Conservation (phyloP, 495 filamentous ascomycete genomes). For the Haplographium delicatum region DNA sequence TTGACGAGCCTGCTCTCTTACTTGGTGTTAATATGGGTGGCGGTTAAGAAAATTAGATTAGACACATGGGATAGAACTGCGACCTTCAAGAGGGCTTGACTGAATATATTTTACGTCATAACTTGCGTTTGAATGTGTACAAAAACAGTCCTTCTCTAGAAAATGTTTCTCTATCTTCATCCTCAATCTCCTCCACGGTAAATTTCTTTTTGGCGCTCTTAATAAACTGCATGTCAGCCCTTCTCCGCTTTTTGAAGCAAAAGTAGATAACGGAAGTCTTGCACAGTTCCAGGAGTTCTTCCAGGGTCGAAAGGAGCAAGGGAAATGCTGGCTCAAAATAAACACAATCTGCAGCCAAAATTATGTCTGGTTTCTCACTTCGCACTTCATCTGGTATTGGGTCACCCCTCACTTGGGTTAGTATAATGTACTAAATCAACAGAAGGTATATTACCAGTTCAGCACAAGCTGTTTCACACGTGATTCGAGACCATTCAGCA, state of each 20-base stretch:
- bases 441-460: conserved; percentile 59
- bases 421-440: neutral
- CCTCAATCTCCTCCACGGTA: conserved; percentile 54
- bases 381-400: conserved; percentile 42
- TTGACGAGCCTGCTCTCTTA: conserved; percentile 66
- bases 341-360: conserved; percentile 93
- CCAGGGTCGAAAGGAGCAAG: conserved; percentile 72
- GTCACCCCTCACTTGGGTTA: conserved; percentile 42
- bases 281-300: conserved; percentile 48
- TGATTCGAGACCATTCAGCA: conserved; percentile 63
- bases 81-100: conserved; percentile 4
- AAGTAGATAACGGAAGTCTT: conserved; percentile 73
- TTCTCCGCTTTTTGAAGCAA: conserved; percentile 86
- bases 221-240: conserved; percentile 68
- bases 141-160: conserved; percentile 3
- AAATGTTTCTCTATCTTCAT: conserved; percentile 54
- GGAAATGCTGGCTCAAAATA: conserved; percentile 97
- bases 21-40: conserved; percentile 40
- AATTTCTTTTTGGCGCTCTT: conserved; percentile 63
- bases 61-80: neutral
- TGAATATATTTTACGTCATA: conserved; percentile 9
- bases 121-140: conserved; percentile 42
- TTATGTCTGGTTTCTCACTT: conserved; percentile 58
- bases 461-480: conserved; percentile 58
- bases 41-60: neutral